These are phyloP conservation scores for Desmodesmus armatus DNA, from an alignment of 139 green algal genomes.

Conservation along the genomic window DNA sequence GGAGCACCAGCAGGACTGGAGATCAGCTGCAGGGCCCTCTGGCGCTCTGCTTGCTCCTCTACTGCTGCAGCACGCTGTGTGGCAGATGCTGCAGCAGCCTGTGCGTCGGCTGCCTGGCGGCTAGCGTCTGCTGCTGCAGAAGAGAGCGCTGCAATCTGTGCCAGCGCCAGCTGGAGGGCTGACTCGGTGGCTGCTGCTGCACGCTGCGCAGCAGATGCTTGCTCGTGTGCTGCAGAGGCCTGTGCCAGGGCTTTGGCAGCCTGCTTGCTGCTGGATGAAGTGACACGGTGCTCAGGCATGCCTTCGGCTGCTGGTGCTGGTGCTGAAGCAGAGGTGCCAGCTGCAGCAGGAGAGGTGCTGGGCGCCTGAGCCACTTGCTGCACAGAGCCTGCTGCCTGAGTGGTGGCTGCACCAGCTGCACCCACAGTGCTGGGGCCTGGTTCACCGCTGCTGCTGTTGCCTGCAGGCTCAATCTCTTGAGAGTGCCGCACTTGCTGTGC, in stretches of 20 bases:
- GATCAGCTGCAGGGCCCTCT: conserved; percentile 16
- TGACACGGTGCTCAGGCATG: background rate
- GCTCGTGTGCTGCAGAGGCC: background rate
- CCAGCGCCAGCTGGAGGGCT: background rate
- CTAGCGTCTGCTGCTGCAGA: background rate
- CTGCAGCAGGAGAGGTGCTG: too few relatives aligned
- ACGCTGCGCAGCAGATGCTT: background rate
- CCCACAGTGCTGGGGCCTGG: too few relatives aligned
- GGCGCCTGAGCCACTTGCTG: too few relatives aligned
- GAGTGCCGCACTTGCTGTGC: too few relatives aligned
- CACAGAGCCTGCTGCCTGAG: too few relatives aligned
- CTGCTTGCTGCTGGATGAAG: background rate
- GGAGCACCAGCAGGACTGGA: background rate
- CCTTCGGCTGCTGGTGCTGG: background rate
- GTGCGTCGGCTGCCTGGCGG: background rate
- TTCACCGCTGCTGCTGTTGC: too few relatives aligned
- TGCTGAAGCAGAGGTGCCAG: background rate
- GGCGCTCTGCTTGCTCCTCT: background rate
- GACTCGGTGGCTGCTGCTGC: background rate
- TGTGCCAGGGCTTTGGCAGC: background rate
- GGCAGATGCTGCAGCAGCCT: background rate
- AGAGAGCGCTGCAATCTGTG: background rate
- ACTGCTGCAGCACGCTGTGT: background rate
- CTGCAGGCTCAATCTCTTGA: too few relatives aligned
- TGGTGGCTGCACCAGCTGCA: too few relatives aligned